A percentile compares a stretch with the other conserved stretches of the same genome.
These are phyloP conservation scores for Uncinocarpus reesii DNA, from an alignment of 2,329 filamentous ascomycete species.

Conservation along the genomic window DNA sequence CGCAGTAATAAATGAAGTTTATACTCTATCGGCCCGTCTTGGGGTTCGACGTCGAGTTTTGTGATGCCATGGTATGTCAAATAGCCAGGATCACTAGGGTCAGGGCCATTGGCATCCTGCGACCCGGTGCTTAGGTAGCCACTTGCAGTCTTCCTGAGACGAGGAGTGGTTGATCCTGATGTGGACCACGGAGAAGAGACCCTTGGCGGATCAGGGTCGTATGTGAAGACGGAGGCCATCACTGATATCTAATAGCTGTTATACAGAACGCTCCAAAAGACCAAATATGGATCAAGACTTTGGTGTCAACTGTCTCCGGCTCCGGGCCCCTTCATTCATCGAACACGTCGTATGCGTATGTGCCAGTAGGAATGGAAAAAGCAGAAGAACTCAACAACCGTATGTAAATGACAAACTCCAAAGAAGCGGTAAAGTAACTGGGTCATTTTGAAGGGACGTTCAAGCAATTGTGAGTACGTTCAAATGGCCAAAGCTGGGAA, in stretches of 20 bases:
- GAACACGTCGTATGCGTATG: constrained; percentile 11
- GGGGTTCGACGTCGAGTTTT: constrained; percentile 77
- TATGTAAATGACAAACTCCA: constrained; percentile 13
- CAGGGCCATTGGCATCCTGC: constrained; percentile 30
- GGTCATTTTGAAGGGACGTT: constrained; percentile 20
- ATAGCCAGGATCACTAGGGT: constrained; percentile 31
- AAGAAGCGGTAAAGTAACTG: constrained; percentile 15
- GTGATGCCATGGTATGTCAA: constrained; percentile 54
- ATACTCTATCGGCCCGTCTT: constrained; percentile 91
- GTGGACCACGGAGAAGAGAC: constrained; percentile 85
- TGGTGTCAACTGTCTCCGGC: background rate
- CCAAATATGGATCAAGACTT: background rate
- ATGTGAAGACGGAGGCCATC: constrained; percentile 96
- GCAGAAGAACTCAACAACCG: constrained; percentile 11
- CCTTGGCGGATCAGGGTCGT: constrained; percentile 73
- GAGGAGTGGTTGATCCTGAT: constrained; percentile 39
- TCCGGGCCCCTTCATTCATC: background rate
- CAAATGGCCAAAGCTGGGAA: background rate
- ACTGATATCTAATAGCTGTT: background rate
- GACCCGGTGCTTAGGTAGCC: constrained; percentile 19
- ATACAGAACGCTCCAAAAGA: background rate
- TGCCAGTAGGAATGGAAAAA: constrained; percentile 16
- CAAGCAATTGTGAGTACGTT: background rate
- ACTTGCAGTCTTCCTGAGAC: constrained; percentile 23
- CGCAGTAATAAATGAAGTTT: constrained; percentile 84